phyloP scores from a whole-genome alignment of 768 basidiomycete genomes.

The Serendipita sp. region DNA sequence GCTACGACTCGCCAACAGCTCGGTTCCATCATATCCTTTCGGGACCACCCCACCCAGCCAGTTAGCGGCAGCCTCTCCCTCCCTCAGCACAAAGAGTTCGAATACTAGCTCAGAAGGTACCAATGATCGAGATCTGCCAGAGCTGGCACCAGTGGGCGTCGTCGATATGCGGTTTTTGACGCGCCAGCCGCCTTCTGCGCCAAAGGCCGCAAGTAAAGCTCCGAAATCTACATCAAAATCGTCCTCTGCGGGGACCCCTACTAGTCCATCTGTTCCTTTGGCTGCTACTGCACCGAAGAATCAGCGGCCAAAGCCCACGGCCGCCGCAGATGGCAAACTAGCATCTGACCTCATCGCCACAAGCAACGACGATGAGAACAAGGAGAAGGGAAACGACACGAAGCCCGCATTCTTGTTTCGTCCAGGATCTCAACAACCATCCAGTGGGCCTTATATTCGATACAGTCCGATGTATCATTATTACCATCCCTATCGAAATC shows the following conservation, averaged over 20 bases:
- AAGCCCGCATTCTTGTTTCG: background rate
- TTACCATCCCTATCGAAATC: background rate
- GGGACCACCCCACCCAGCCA: background rate
- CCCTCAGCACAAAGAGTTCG: background rate
- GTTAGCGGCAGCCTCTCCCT: background rate
- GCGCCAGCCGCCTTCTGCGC: background rate
- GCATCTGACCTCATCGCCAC: background rate
- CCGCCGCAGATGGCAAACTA: background rate
- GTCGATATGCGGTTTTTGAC: constrained; percentile 2
- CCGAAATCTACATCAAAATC: background rate
- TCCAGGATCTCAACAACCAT: background rate
- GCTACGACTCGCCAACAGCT: constrained; percentile 2
- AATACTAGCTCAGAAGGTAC: background rate
- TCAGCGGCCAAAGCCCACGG: constrained; percentile 2
- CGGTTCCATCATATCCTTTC: constrained; percentile 1
- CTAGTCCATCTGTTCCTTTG: background rate
- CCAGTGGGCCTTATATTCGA: background rate
- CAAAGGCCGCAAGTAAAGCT: background rate
- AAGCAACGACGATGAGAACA: background rate
- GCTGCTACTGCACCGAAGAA: background rate
- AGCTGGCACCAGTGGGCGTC: background rate
- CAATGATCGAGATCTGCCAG: background rate
- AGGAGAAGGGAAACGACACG: background rate
- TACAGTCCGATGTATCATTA: constrained; percentile 1
- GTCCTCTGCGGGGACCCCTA: background rate